Percentiles rank a stretch among this genome's conserved stretches.
These are phyloP conservation scores for Clohesyomyces aquaticus DNA, from an alignment of 495 filamentous ascomycete genomes.

Conservation along the genomic window DNA sequence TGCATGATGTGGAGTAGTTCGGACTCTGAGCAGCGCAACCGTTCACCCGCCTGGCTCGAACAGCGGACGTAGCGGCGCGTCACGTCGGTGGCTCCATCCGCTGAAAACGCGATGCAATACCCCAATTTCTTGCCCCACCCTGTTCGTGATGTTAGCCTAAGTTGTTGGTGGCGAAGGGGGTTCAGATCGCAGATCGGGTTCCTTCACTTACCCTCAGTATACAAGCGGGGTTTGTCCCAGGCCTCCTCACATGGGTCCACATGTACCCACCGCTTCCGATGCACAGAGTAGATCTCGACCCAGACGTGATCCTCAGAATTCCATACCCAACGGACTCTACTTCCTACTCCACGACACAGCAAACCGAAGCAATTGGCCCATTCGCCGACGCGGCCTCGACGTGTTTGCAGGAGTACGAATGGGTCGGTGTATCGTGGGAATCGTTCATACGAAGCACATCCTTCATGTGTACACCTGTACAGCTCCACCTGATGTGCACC, in stretches of 20 bases:
- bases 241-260: constrained; percentile 92
- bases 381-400: constrained; percentile 84
- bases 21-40: constrained; percentile 77
- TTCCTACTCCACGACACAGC: constrained; percentile 89
- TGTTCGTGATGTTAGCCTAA: constrained; percentile 36
- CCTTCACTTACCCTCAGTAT: constrained; percentile 69
- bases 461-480: constrained; percentile 71
- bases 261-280: constrained; percentile 92
- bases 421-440: constrained; percentile 96
- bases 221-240: constrained; percentile 92
- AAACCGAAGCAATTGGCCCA: constrained; percentile 99
- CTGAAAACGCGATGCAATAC: constrained; percentile 94
- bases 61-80: constrained; percentile 91
- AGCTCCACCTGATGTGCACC: constrained; percentile 85
- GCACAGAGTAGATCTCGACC: constrained; percentile 95
- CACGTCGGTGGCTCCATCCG: constrained; percentile 91
- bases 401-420: constrained; percentile 86
- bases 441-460: constrained; percentile 76
- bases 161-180: background rate
- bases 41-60: constrained; percentile 66
- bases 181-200: background rate
- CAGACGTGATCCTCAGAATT: constrained; percentile 95
- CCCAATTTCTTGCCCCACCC: constrained; percentile 91
- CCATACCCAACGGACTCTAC: constrained; percentile 95
- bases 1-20: constrained; percentile 83